These are phyloP conservation scores for Saccharomycopsis fodiens DNA, from an alignment of 805 yeast genomes.

Conservation along the genomic window DNA sequence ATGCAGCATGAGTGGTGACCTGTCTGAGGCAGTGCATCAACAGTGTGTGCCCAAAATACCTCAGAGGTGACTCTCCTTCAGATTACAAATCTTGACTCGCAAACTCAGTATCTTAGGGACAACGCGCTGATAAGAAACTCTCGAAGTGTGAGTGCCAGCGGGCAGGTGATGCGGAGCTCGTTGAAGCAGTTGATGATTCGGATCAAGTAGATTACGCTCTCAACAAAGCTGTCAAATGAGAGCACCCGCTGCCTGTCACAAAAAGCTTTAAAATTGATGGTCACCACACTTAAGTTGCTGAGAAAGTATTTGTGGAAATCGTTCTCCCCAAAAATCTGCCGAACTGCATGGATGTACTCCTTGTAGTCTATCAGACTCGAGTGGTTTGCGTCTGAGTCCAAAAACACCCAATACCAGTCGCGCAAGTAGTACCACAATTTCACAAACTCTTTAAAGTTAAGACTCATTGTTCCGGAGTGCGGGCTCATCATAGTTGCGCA, in stretches of 20 bases:
- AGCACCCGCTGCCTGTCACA: background rate
- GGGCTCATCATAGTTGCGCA: background rate
- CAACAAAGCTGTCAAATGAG: constrained; percentile 13
- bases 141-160: background rate
- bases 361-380: constrained; percentile 12
- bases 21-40: too few relatives aligned
- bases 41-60: too few relatives aligned
- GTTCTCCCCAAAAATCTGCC: constrained; percentile 10
- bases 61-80: background rate
- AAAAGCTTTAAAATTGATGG: constrained; percentile 10
- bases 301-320: constrained; percentile 5
- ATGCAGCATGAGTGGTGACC: too few relatives aligned
- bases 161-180: background rate
- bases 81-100: background rate
- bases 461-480: background rate
- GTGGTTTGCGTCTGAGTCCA: constrained; percentile 3
- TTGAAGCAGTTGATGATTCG: constrained; percentile 6
- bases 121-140: constrained; percentile 1
- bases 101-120: constrained; percentile 1
- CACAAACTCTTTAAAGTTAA: constrained; percentile 10
- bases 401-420: constrained; percentile 8
- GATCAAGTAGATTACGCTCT: constrained; percentile 13
- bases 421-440: constrained; percentile 10
- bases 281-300: constrained; percentile 6
- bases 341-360: constrained; percentile 8